Conservation (phyloP, 257 asterid species). For the Linderniella brevidens region DNA sequence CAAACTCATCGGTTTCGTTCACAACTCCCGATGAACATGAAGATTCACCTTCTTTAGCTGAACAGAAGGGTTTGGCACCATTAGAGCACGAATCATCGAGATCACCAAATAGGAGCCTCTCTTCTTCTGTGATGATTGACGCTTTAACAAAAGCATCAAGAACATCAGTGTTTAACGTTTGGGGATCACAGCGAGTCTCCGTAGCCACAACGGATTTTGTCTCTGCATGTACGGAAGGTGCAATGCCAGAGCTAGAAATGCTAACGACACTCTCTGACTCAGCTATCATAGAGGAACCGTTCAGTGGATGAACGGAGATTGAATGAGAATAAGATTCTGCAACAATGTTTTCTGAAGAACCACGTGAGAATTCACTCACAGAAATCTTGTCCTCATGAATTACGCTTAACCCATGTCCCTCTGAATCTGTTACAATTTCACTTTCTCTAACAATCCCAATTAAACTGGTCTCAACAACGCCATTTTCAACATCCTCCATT, state of each 20-base stretch:
- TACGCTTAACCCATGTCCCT: no score
- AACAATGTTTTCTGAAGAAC: conserved; percentile 15
- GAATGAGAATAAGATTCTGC: conserved; percentile 19
- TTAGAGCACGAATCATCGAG: conserved; percentile 20
- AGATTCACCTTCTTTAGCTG: not conserved
- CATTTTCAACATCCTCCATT: conserved; percentile 8
- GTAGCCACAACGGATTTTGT: conserved; percentile 4
- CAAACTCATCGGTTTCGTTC: no score
- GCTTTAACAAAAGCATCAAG: conserved; percentile 12
- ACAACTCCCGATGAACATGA: not conserved
- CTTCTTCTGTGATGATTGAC: conserved; percentile 32
- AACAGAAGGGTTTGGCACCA: no score
- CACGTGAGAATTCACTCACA: conserved; percentile 11
- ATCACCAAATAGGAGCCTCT: conserved; percentile 42
- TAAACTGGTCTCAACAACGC: no score
- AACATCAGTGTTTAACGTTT: conserved; percentile 6
- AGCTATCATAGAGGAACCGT: not conserved
- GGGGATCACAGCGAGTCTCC: conserved; percentile 12
- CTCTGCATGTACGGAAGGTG: conserved; percentile 11
- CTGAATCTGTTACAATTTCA: no score
- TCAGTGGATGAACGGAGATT: conserved; percentile 9
- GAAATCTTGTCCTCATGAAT: conserved; percentile 1
- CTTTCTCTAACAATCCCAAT: no score
- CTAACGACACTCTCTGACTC: conserved; percentile 8
- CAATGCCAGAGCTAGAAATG: conserved; percentile 13